phyloP scores from a whole-genome alignment of 73 alveolate species.

The Paramecium biaurelia region DNA sequence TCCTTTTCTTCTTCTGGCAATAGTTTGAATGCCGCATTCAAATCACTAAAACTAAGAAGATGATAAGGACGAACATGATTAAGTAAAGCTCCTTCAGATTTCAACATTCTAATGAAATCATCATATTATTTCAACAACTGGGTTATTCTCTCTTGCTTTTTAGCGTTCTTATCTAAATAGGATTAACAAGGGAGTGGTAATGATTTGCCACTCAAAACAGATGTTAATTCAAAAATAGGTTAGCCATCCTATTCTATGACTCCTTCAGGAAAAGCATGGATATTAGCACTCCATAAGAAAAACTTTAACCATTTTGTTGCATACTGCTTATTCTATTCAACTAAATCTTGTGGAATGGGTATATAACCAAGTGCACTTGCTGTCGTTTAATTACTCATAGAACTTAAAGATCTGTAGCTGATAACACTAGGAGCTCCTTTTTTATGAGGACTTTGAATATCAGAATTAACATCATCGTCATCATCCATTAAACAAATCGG shows the following conservation, averaged over 20 bases:
- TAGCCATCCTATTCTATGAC: slow-evolving; percentile 91
- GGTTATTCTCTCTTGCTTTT: slow-evolving; percentile 80
- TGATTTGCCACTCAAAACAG: slow-evolving; percentile 84
- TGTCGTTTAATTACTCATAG: slow-evolving; percentile 82
- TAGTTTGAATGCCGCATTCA: slow-evolving; percentile 58
- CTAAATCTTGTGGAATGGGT: slow-evolving; percentile 86
- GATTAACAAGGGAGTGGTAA: slow-evolving; percentile 94
- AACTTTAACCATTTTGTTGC: slow-evolving; percentile 91
- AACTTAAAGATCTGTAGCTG: slow-evolving; percentile 62
- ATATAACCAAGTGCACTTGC: slow-evolving; percentile 90
- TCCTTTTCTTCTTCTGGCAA: slow-evolving; percentile 35
- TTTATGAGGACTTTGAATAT: slow-evolving; percentile 72
- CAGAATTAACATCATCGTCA: slow-evolving; percentile 83
- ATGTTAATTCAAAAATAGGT: slow-evolving; percentile 85
- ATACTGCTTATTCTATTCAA: slow-evolving; percentile 91
- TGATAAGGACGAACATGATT: slow-evolving; percentile 97
- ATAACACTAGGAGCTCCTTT: slow-evolving; percentile 64
- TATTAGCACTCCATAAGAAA: slow-evolving; percentile 73
- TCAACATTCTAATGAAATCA: slow-evolving; percentile 88
- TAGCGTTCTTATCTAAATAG: slow-evolving; percentile 70
- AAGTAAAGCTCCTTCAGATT: slow-evolving; percentile 94
- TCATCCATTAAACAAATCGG: slow-evolving; percentile 74
- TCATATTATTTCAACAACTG: slow-evolving; percentile 82
- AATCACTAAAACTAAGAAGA: slow-evolving; percentile 81
- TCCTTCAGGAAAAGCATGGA: slow-evolving; percentile 94